Percentiles rank a stretch among this genome's conserved stretches.
phyloP scores from a whole-genome alignment of 2,329 filamentous ascomycete genomes.

The Aspergillus sp. region DNA sequence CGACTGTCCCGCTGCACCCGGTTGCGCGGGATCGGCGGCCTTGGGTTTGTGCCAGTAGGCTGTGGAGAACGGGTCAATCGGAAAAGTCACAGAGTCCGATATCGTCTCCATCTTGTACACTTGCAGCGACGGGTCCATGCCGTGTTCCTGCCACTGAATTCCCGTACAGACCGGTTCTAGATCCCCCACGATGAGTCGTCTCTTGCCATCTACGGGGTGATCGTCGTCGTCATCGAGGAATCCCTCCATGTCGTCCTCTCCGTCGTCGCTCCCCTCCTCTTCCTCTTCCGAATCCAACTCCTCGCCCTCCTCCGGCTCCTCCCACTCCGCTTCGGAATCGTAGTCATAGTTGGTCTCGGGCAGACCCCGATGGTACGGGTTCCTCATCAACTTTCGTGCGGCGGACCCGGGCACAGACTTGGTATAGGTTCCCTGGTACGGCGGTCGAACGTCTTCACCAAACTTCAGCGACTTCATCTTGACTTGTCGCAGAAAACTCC shows the following conservation, averaged over 20 bases:
- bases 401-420: slow-evolving; percentile 42
- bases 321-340: slow-evolving; percentile 66
- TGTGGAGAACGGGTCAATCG: slow-evolving; percentile 83
- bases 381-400: slow-evolving; percentile 51
- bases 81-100: slow-evolving; percentile 52
- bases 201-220: slow-evolving; percentile 52
- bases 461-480: slow-evolving; percentile 61
- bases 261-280: slow-evolving; percentile 61
- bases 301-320: slow-evolving; percentile 70
- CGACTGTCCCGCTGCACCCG: slow-evolving; percentile 14
- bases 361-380: slow-evolving; percentile 53
- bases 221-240: slow-evolving; percentile 90
- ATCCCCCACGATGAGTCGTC: slow-evolving; percentile 61
- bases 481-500: slow-evolving; percentile 48
- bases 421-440: slow-evolving; percentile 64
- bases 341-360: slow-evolving; percentile 63
- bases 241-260: slow-evolving; percentile 83
- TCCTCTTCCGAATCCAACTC: slow-evolving; percentile 65
- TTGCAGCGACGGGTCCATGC: slow-evolving; percentile 50
- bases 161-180: slow-evolving; percentile 77
- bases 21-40: slow-evolving; percentile 21
- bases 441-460: slow-evolving; percentile 61
- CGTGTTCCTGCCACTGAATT: slow-evolving; percentile 72
- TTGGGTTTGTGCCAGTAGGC: slow-evolving; percentile 67
- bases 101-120: slow-evolving; percentile 74